These are phyloP conservation scores for Pichia nanzhaoensis DNA, from an alignment of 805 yeast species.

Conservation along the genomic window DNA sequence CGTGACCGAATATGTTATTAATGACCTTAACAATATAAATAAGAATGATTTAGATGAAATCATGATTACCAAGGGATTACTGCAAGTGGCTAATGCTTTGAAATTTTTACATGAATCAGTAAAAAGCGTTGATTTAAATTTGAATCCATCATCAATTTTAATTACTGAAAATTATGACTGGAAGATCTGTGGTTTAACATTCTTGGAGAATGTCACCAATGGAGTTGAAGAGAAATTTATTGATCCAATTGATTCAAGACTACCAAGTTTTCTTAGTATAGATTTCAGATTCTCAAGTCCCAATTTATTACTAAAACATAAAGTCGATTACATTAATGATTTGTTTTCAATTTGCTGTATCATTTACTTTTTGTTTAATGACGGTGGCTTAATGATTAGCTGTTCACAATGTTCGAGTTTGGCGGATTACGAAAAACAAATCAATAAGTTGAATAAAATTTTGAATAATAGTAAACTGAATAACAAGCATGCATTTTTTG, in stretches of 20 bases:
- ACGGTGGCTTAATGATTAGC: conserved; percentile 35
- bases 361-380: conserved; percentile 61
- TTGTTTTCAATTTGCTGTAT: conserved; percentile 79
- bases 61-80: conserved; percentile 67
- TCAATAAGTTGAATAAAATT: conserved; percentile 25
- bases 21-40: conserved; percentile 26
- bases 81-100: conserved; percentile 71
- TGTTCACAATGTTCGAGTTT: conserved; percentile 34
- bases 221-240: conserved; percentile 53
- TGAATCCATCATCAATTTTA: conserved; percentile 71
- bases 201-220: conserved; percentile 39
- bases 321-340: conserved; percentile 64
- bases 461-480: conserved; percentile 30
- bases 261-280: conserved; percentile 65
- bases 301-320: conserved; percentile 62
- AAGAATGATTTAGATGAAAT: conserved; percentile 58
- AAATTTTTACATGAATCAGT: conserved; percentile 79
- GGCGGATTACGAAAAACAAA: conserved; percentile 54
- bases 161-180: conserved; percentile 86
- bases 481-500: conserved; percentile 39
- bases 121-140: conserved; percentile 64
- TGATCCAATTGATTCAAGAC: conserved; percentile 67
- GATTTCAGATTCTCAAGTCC: conserved; percentile 80
- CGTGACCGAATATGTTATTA: conserved; percentile 71
- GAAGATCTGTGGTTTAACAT: conserved; percentile 78